These are phyloP conservation scores for Cladosporium sp. DNA, from an alignment of 2,329 filamentous ascomycete species.

Conservation along the genomic window DNA sequence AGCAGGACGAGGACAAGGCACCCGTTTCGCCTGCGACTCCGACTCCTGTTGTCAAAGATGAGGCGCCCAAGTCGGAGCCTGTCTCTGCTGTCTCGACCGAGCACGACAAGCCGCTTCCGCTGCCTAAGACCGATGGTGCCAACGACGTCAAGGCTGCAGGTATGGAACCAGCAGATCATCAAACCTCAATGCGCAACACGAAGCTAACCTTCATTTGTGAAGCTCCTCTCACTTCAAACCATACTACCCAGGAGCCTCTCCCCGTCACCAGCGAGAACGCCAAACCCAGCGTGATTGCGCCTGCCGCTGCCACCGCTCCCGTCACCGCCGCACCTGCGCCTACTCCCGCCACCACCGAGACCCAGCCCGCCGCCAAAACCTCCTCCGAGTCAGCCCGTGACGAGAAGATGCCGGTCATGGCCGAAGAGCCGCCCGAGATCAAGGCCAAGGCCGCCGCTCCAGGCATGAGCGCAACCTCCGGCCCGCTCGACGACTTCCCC, in stretches of 20 bases:
- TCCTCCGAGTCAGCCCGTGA: conserved; percentile 22
- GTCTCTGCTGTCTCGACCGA: conserved; percentile 16
- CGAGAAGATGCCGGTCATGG: conserved; percentile 30
- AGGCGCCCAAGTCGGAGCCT: conserved; percentile 3
- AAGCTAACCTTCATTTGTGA: not conserved
- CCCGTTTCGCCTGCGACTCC: conserved; percentile 8
- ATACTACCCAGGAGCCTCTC: not conserved
- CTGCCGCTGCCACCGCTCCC: not conserved
- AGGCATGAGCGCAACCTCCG: conserved; percentile 36
- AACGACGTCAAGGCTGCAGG: conserved; percentile 15
- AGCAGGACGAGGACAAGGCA: not conserved
- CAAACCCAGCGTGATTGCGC: conserved; percentile 6
- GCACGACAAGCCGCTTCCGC: conserved; percentile 12
- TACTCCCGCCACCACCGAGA: conserved; percentile 5
- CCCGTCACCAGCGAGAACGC: conserved; percentile 7
- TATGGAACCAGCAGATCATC: not conserved
- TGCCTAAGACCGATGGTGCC: conserved; percentile 17
- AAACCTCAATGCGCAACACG: not conserved
- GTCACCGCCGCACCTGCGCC: not conserved
- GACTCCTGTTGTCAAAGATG: not conserved
- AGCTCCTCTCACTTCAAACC: not conserved
- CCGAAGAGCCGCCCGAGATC: conserved; percentile 26
- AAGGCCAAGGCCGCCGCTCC: conserved; percentile 24
- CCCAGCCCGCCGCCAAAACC: conserved; percentile 17
- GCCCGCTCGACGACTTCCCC: conserved; percentile 34